Conservation (phyloP, 176 grass and related monocot species). For the Saccharum spontaneum region DNA sequence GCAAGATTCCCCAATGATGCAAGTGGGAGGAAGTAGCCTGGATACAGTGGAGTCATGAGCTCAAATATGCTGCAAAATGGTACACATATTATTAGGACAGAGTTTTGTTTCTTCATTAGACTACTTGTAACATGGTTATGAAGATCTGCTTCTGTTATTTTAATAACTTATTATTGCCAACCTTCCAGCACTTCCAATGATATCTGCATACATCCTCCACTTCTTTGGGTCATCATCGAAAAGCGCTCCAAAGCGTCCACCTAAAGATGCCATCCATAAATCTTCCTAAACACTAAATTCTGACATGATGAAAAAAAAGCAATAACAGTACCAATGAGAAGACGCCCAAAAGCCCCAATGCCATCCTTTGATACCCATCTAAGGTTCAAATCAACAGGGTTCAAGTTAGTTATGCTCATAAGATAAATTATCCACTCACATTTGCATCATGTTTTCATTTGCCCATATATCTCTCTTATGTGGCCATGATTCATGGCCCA, state of each 20-base stretch:
- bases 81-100: conserved; percentile 19
- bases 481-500: background rate
- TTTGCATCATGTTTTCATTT: conserved; percentile 6
- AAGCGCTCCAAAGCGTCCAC: conserved; percentile 82
- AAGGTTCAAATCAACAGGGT: conserved; percentile 19
- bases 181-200: conserved; percentile 97
- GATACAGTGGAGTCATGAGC: conserved; percentile 75
- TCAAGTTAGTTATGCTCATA: conserved; percentile 16
- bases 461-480: background rate
- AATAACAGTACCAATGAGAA: conserved; percentile 79
- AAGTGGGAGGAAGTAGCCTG: conserved; percentile 88
- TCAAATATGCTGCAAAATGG: conserved; percentile 81
- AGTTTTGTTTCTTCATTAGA: conserved; percentile 20
- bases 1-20: conserved; percentile 91
- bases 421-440: background rate
- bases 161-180: conserved; percentile 29
- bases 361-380: conserved; percentile 99
- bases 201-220: conserved; percentile 99
- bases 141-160: conserved; percentile 2
- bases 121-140: background rate
- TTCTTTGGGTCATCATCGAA: conserved; percentile 96
- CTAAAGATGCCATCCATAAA: conserved; percentile 46
- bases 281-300: conserved; percentile 4
- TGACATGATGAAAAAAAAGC: background rate
- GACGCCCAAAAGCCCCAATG: conserved; percentile 81